These are phyloP conservation scores for Apiotrichum mycotoxinovorans DNA, from an alignment of 1,284 basidiomycete species.

Conservation along the genomic window DNA sequence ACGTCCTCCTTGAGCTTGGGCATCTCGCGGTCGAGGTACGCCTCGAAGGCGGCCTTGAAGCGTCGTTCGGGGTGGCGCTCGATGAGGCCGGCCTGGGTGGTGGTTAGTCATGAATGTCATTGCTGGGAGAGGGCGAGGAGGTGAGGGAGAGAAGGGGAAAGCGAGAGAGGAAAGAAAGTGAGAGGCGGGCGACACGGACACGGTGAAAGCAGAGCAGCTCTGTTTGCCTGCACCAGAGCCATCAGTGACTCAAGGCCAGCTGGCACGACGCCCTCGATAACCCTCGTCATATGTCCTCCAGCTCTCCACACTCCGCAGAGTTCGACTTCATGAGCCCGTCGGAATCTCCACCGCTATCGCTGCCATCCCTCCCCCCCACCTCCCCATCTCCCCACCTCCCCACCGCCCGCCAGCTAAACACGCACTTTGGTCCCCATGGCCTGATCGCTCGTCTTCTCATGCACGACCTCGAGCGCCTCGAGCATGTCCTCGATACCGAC, in stretches of 20 bases:
- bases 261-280: too few relatives aligned
- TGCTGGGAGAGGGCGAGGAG: not conserved
- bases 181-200: too few relatives aligned
- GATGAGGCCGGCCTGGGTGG: slow-evolving; percentile 69
- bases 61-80: slow-evolving; percentile 93
- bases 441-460: slow-evolving; percentile 87
- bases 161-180: too few relatives aligned
- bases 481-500: slow-evolving; percentile 89
- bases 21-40: slow-evolving; percentile 84
- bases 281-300: too few relatives aligned
- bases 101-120: slow-evolving; percentile 16
- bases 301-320: too few relatives aligned
- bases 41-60: slow-evolving; percentile 90
- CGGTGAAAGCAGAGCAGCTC: too few relatives aligned
- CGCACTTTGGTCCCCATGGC: slow-evolving; percentile 61
- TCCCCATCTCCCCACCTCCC: not conserved
- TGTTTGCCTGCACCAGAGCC: too few relatives aligned
- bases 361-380: not conserved
- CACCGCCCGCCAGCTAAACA: slow-evolving; percentile 2
- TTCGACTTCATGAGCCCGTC: too few relatives aligned
- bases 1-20: slow-evolving; percentile 71
- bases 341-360: too few relatives aligned
- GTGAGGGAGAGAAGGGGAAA: not conserved
- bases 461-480: slow-evolving; percentile 83
- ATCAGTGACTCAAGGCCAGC: too few relatives aligned